Percentiles rank a stretch among this genome's conserved stretches.
Conservation (phyloP, 345 rosid species). For the Populus nigra region DNA sequence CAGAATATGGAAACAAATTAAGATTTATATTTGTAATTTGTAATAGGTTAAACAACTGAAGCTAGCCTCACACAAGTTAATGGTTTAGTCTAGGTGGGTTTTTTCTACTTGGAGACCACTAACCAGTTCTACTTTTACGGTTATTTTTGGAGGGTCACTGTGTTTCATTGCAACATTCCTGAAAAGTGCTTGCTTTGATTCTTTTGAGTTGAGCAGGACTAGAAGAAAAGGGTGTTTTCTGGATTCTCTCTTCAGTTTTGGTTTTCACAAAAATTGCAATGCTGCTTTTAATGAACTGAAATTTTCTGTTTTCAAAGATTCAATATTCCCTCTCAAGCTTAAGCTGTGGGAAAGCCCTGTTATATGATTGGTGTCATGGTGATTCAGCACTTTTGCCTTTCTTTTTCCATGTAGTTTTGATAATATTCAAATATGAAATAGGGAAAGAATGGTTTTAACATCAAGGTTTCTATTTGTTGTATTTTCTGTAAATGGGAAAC, state of each 20-base stretch:
- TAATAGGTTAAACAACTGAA: neutral
- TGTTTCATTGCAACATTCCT: neutral
- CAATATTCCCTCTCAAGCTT: neutral
- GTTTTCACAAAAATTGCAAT: neutral
- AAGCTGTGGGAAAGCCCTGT: neutral
- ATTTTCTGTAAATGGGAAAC: constrained; percentile 10
- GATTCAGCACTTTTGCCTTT: neutral
- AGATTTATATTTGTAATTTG: neutral
- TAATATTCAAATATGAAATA: neutral
- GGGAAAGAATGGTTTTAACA: neutral
- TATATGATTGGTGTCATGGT: neutral
- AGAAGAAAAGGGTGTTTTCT: neutral
- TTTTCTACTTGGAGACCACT: neutral
- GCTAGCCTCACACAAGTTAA: neutral
- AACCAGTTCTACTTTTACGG: neutral
- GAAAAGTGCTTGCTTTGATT: neutral
- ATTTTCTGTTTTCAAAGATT: neutral
- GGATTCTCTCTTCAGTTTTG: neutral
- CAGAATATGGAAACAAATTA: neutral
- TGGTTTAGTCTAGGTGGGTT: neutral
- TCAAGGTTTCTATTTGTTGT: neutral
- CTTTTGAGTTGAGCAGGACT: neutral
- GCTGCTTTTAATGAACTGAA: neutral
- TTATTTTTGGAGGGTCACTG: neutral
- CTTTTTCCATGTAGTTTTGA: neutral